phyloP scores from a whole-genome alignment of 1,284 basidiomycete genomes.

The Moesziomyces sp. region DNA sequence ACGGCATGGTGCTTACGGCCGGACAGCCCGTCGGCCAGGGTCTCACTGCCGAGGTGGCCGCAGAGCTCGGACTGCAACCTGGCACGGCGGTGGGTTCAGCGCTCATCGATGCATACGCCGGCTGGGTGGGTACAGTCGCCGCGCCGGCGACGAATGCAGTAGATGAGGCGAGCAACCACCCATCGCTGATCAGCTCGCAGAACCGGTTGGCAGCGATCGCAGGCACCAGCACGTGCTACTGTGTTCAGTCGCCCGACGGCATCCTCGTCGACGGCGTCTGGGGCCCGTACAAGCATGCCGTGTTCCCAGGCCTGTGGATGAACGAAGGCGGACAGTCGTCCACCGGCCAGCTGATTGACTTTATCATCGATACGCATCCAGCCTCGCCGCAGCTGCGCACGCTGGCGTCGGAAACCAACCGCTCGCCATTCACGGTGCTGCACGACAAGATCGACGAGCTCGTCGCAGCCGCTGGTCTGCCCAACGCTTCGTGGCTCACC shows the following conservation, averaged over 20 bases:
- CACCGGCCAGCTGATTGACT: conserved; percentile 97
- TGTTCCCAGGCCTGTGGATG: conserved; percentile 90
- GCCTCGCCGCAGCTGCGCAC: conserved; percentile 80
- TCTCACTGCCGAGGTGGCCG: conserved; percentile 80
- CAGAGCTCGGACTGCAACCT: conserved; percentile 83
- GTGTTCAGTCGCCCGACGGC: conserved; percentile 76
- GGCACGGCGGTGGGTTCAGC: conserved; percentile 95
- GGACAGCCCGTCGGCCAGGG: conserved; percentile 90
- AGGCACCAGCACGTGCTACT: conserved; percentile 94
- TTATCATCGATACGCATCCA: conserved; percentile 90
- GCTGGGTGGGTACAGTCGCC: conserved; percentile 97
- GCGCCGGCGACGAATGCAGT: conserved; percentile 74
- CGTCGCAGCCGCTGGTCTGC: conserved; percentile 68
- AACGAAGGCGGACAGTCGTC: conserved; percentile 98
- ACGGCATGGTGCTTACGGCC: conserved; percentile 80
- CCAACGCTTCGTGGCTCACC: conserved; percentile 77
- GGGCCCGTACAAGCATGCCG: conserved; percentile 91
- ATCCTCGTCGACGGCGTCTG: conserved; percentile 92
- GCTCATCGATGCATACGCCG: conserved; percentile 97
- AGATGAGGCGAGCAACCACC: conserved; percentile 69
- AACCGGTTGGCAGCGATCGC: conserved; percentile 91
- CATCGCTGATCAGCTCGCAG: conserved; percentile 51
- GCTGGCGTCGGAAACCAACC: conserved; percentile 69
- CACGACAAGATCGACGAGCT: conserved; percentile 80
- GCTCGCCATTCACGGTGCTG: conserved; percentile 74